Percentiles rank a stretch among this genome's conserved stretches.
These are phyloP conservation scores for Leccinum longicurvipes DNA, from an alignment of 768 basidiomycete genomes.

Conservation along the genomic window DNA sequence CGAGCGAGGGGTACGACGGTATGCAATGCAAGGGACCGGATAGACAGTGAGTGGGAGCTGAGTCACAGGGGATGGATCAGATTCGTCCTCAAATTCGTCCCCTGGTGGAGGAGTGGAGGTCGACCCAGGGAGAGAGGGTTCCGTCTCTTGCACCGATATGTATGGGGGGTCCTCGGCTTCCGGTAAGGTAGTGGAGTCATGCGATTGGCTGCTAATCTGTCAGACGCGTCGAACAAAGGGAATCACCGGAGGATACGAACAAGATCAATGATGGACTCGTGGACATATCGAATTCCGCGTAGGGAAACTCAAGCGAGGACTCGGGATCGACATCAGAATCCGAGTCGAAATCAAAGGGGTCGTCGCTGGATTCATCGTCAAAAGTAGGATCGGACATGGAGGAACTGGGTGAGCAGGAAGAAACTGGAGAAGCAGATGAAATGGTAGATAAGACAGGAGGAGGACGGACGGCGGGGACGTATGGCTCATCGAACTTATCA, in stretches of 20 bases:
- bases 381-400: conserved; percentile 17
- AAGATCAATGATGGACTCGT: conserved; percentile 20
- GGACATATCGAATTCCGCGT: conserved; percentile 4
- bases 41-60: background rate
- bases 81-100: background rate
- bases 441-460: conserved; percentile 24
- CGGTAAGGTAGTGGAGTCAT: background rate
- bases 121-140: conserved; percentile 3
- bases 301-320: conserved; percentile 15
- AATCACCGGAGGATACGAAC: conserved; percentile 14
- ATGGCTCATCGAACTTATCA: conserved; percentile 29
- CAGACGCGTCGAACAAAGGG: conserved; percentile 9
- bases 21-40: background rate
- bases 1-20: conserved; percentile 14
- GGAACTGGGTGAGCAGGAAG: conserved; percentile 23
- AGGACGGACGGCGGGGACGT: conserved; percentile 14
- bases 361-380: conserved; percentile 24
- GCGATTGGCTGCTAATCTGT: conserved; percentile 18
- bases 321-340: conserved; percentile 30
- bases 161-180: conserved; percentile 13
- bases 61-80: background rate
- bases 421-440: conserved; percentile 27
- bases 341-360: conserved; percentile 27
- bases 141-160: conserved; percentile 6
- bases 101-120: background rate